These are phyloP conservation scores for Steccherinum ochraceum DNA, from an alignment of 768 basidiomycete species.

Conservation along the genomic window DNA sequence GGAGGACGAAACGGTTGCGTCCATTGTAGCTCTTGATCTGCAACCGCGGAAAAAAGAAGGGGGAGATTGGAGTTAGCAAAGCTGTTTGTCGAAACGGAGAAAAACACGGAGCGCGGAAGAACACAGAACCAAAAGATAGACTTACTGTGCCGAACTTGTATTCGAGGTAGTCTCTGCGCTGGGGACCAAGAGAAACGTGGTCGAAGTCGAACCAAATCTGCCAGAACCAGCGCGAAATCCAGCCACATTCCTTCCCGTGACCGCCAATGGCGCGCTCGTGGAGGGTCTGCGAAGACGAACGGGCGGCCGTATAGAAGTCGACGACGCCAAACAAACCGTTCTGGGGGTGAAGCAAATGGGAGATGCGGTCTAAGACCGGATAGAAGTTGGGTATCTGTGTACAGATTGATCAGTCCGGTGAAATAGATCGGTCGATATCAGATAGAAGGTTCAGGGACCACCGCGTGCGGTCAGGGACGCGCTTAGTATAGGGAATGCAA, in stretches of 20 bases:
- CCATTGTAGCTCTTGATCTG: conserved; percentile 65
- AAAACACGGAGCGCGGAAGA: conserved; percentile 5
- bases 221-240: conserved; percentile 76
- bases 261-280: conserved; percentile 56
- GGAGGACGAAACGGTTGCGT: conserved; percentile 59
- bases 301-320: conserved; percentile 66
- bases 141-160: conserved; percentile 62
- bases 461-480: too few relatives aligned
- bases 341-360: conserved; percentile 1
- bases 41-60: not conserved
- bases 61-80: too few relatives aligned
- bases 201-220: conserved; percentile 47
- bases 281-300: conserved; percentile 36
- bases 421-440: conserved; percentile 33
- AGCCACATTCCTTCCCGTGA: conserved; percentile 44
- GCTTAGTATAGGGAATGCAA: too few relatives aligned
- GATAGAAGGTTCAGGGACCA: too few relatives aligned
- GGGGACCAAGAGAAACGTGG: conserved; percentile 43
- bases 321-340: conserved; percentile 59
- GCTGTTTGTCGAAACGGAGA: too few relatives aligned
- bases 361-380: not conserved
- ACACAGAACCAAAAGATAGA: conserved; percentile 6
- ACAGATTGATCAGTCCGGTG: conserved; percentile 22
- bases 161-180: conserved; percentile 66
- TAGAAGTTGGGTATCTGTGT: not conserved